Base-by-base conservation (phyloP, 2,329 filamentous ascomycete species). In the Xylaria sp. region DNA sequence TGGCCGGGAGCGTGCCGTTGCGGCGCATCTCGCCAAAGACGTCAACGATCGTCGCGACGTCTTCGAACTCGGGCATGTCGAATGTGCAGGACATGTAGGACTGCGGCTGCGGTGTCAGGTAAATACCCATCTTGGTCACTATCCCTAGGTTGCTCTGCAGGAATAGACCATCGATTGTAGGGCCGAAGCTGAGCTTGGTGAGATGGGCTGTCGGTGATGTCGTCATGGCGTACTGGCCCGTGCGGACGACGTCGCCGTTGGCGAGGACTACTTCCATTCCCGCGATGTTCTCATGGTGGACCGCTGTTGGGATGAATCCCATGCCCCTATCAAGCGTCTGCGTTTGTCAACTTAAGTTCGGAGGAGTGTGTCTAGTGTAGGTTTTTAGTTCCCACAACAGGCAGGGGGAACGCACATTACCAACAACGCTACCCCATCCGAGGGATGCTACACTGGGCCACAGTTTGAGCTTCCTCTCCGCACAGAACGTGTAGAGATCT, bases 81-180 rank as follows among this genome's bases (percentile, higher is more conserved):
- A 82, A 81, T 9, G 75, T 73, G 68, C 80, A 82, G 0, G 77
- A 76, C 78, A 82, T 80, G 70, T 76, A 83, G 0, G 79, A 78
- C 64, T 81, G 77, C 5, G 80, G 77, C 60, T 77, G 76, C 4
- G 76, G 75, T 12, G 74, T 77, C 53, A 78, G 60, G 67, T 74
- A 75, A 54, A 86, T 77, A 0, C 83, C 83, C 75, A 87, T 81
- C 69, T 86, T 86, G 3, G 82, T 83, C 4, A 85, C 82, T 25
- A 86, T 80, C 2, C 83, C 84, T 6, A 85, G 74, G 59, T 83
- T 84, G 14, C 78, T 80, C 68, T 86, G 83, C 1, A 82, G 72
- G 69, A 86, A 86, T 2, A 86, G 77, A 0, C 81, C 80, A 51
- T 81, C 79, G 42, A 79, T 73, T 0, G 75, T 76, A 4, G 79